Evolutionary conservation across 805 yeast genomes (phyloP), one percentile per base, ranked within the genome.

Genomic region (Danielozyma ontarioensis): DNA sequence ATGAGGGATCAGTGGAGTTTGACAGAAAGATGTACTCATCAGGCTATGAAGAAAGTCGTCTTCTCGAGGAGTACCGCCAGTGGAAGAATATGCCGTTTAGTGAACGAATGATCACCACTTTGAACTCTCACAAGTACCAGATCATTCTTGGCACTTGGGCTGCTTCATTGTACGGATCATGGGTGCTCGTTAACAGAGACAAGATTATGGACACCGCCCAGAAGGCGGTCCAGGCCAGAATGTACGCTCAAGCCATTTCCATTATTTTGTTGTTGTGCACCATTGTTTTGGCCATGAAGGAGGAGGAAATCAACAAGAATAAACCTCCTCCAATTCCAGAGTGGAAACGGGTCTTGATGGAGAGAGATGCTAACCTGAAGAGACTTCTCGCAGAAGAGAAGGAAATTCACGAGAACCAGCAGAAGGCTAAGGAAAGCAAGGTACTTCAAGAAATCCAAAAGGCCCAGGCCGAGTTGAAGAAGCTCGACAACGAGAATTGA

Each of bases 1-100:
- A 66, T 39, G 64, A 62, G 37, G 72, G 72, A 12, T 63, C 70
- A 15, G 55, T 64, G 39, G 70, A 63, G 36, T 66, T 64, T 36
- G 71, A 66, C 41, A 50, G 57, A 32, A 46, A 50, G 29, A 51
- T 62, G 62, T 58, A 65, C 47, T 48, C 55, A 11, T 44, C 56
- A 18, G 57, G 46, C 8, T 53, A 55, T 31, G 41, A 46, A 29
- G 53, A 59, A 35, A 35, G 40, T 18, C 44, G 50, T 40, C 37
- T 62, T 17, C 25, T 66, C 44, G 61, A 63, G 39, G 66, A 64
- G 41, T 60, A 42, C 46, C 39, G 52, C 34, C 38, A 48, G 16
- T 66, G 70, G 70, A 56, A 59, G 29, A 42, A 41, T 13, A 43
- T 59, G 45, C 45, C 65, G 1, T 16, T 45, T 5, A 12, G 46